These are phyloP conservation scores for Paraconiothyrium brasiliense DNA, from an alignment of 2,329 filamentous ascomycete genomes.

Conservation along the genomic window DNA sequence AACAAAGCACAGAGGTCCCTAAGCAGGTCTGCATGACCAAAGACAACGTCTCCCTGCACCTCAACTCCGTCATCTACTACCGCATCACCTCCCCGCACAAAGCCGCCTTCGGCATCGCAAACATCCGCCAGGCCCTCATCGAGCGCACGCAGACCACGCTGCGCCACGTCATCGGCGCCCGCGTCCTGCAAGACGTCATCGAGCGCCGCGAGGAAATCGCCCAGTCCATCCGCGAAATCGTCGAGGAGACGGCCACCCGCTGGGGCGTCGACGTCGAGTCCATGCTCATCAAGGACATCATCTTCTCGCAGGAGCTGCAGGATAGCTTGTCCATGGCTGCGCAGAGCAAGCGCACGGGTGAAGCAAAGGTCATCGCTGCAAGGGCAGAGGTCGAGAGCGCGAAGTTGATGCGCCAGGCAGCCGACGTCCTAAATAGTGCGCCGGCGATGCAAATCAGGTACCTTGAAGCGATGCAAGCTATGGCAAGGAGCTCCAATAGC, in stretches of 20 bases:
- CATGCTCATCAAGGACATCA: conserved; percentile 99
- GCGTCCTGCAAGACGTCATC: conserved; percentile 96
- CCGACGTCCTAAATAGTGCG: conserved; percentile 89
- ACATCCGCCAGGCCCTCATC: conserved; percentile 93
- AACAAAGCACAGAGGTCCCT: conserved; percentile 74
- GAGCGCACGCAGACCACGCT: conserved; percentile 98
- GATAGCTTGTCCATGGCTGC: conserved; percentile 98
- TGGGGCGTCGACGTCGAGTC: conserved; percentile 98
- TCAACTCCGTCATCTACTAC: conserved; percentile 99
- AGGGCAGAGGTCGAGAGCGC: conserved; percentile 95
- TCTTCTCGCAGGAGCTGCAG: conserved; percentile 95
- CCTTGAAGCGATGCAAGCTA: conserved; percentile 97
- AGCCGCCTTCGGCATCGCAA: conserved; percentile 94
- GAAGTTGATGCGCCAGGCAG: conserved; percentile 84
- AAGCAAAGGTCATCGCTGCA: conserved; percentile 97
- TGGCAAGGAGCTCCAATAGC: conserved; percentile 91
- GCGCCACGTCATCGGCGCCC: conserved; percentile 93
- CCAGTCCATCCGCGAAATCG: conserved; percentile 93
- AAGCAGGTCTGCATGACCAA: conserved; percentile 99
- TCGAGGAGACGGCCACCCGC: conserved; percentile 90
- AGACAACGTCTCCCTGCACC: conserved; percentile 93
- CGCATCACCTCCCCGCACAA: conserved; percentile 96
- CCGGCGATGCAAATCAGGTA: conserved; percentile 85
- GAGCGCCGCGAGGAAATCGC: conserved; percentile 98
- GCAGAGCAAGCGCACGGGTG: conserved; percentile 97